Conservation (phyloP, 2,329 filamentous ascomycete species). For the Penicillium sp. region DNA sequence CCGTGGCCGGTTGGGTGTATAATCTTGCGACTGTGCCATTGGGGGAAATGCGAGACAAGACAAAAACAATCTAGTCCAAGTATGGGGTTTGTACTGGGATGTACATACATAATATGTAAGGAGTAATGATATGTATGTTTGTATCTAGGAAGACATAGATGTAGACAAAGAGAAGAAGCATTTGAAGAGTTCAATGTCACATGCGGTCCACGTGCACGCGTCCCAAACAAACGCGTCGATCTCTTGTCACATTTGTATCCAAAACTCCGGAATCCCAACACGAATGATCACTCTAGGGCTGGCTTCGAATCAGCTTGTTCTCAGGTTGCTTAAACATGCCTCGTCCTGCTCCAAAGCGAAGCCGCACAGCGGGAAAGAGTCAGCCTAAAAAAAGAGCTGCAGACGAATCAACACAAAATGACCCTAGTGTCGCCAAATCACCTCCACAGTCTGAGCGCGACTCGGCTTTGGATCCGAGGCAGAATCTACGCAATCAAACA, state of each 20-base stretch:
- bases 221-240: constrained; percentile 14
- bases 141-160: background rate
- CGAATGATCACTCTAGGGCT: too few species aligned
- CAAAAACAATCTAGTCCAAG: background rate
- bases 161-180: too few species aligned
- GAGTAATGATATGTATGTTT: background rate
- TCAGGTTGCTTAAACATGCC: constrained; percentile 14
- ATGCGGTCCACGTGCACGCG: constrained; percentile 20
- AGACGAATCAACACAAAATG: constrained; percentile 10
- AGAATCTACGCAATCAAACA: constrained; percentile 30
- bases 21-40: background rate
- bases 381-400: constrained; percentile 1
- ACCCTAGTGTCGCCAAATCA: constrained; percentile 13
- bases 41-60: background rate
- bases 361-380: constrained; percentile 14
- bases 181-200: constrained; percentile 1
- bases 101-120: background rate
- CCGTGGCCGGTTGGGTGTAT: constrained; percentile 1
- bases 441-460: constrained; percentile 15
- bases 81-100: background rate
- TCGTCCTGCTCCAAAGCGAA: constrained; percentile 26
- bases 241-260: background rate
- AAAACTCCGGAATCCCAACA: too few species aligned
- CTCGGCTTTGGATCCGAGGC: constrained; percentile 20
- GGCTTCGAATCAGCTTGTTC: too few species aligned